Evolutionary conservation across 2,329 filamentous ascomycete genomes (phyloP).

Genomic region (Lasiodiplodia gonubiensis): DNA sequence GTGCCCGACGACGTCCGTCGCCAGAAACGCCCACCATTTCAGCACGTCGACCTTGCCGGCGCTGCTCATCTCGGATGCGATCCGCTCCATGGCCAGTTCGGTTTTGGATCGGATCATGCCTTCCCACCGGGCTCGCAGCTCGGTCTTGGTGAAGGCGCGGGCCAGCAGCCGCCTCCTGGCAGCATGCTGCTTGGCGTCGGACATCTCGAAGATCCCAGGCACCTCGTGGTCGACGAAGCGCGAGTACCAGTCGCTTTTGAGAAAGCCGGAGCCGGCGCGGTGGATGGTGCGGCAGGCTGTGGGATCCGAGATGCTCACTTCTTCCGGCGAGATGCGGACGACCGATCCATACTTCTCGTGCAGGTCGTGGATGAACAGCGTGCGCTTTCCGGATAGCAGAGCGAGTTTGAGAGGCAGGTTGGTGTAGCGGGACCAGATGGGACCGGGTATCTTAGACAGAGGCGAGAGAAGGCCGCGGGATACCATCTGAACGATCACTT

Average conservation of each 20-base stretch:
- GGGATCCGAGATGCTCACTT: slow-evolving; percentile 40
- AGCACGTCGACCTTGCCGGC: slow-evolving; percentile 41
- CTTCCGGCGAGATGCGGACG: slow-evolving; percentile 40
- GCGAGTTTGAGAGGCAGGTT: slow-evolving; percentile 45
- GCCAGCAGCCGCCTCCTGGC: slow-evolving; percentile 45
- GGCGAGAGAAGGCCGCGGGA: neutral
- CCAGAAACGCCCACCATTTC: slow-evolving; percentile 49
- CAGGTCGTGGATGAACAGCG: slow-evolving; percentile 47
- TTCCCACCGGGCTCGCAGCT: slow-evolving; percentile 47
- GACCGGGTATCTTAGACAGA: slow-evolving; percentile 34
- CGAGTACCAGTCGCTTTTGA: neutral
- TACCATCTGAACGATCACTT: slow-evolving; percentile 13
- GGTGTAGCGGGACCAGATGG: slow-evolving; percentile 43
- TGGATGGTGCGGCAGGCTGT: slow-evolving; percentile 41
- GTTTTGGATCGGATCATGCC: slow-evolving; percentile 41
- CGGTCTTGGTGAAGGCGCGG: slow-evolving; percentile 43
- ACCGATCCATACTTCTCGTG: slow-evolving; percentile 43
- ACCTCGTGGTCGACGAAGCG: neutral
- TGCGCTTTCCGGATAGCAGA: slow-evolving; percentile 45
- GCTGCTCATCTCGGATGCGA: slow-evolving; percentile 31
- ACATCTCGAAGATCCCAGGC: slow-evolving; percentile 46
- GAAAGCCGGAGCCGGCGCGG: slow-evolving; percentile 38
- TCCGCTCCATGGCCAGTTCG: slow-evolving; percentile 41
- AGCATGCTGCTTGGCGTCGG: slow-evolving; percentile 43
- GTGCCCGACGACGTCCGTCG: slow-evolving; percentile 46